Percentiles rank a stretch among this genome's conserved stretches.
Evolutionary conservation across 352 stramenopile genomes (phyloP).

Genomic region (Pythium sp.): DNA sequence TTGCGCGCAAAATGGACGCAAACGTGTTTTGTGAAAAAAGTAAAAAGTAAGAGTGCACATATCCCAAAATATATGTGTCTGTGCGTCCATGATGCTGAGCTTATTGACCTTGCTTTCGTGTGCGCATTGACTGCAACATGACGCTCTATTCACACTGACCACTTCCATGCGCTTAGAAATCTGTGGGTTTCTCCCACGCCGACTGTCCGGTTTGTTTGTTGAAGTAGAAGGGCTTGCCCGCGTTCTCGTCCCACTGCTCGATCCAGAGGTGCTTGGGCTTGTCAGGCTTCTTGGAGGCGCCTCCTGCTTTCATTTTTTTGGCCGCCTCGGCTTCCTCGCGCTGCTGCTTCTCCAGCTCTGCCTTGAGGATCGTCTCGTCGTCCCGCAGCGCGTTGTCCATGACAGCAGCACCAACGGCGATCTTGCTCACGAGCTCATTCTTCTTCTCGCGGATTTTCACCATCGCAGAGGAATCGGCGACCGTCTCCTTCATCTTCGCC

Average conservation of each 20-base stretch:
- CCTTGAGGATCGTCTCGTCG: slow-evolving; percentile 54
- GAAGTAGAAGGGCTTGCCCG: slow-evolving; percentile 85
- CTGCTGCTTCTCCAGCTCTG: slow-evolving; percentile 57
- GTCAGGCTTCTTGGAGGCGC: slow-evolving; percentile 30
- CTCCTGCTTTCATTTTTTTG: slow-evolving; percentile 10
- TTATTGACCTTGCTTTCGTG: neutral
- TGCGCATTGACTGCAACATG: neutral
- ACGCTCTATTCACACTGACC: neutral
- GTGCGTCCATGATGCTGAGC: neutral
- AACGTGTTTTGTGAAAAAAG: slow-evolving; percentile 3
- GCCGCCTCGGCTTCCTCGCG: slow-evolving; percentile 25
- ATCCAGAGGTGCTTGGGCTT: slow-evolving; percentile 46
- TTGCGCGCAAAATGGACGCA: slow-evolving; percentile 1
- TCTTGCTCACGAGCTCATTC: slow-evolving; percentile 62
- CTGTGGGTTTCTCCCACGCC: slow-evolving; percentile 72
- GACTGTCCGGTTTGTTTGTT: slow-evolving; percentile 84
- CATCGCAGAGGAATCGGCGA: slow-evolving; percentile 55
- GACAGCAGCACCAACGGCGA: slow-evolving; percentile 59
- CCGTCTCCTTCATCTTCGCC: slow-evolving; percentile 56
- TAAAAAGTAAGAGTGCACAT: slow-evolving; percentile 5
- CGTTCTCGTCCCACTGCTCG: slow-evolving; percentile 74
- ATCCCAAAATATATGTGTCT: neutral
- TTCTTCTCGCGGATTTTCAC: slow-evolving; percentile 67
- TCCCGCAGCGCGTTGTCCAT: slow-evolving; percentile 71
- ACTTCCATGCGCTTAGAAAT: slow-evolving; percentile 27